Conservation (phyloP, 345 rosid genomes). For the Geranium brycei region DNA sequence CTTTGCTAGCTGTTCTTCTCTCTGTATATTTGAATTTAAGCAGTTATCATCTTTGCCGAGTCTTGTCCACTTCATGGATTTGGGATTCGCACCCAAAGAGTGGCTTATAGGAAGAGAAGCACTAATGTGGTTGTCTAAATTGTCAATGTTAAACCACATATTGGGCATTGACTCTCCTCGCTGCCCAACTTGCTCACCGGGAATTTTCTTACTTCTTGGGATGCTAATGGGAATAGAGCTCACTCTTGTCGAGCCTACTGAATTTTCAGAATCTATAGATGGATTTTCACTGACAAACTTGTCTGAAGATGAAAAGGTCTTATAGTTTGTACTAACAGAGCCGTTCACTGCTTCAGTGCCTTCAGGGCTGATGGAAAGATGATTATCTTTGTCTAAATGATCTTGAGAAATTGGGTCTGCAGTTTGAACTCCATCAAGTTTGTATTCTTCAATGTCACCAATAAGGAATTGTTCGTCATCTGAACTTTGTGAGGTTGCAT, state of each 20-base stretch:
- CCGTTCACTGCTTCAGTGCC: slow-evolving; percentile 10
- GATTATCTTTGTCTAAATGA: slow-evolving; percentile 15
- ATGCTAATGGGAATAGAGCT: slow-evolving; percentile 39
- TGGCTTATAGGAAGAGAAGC: slow-evolving; percentile 32
- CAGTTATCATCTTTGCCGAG: slow-evolving; percentile 23
- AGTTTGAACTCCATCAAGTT: slow-evolving; percentile 14
- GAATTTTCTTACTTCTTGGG: slow-evolving; percentile 17
- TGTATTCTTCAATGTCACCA: slow-evolving; percentile 43
- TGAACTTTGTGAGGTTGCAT: slow-evolving; percentile 27
- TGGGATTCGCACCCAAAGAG: slow-evolving; percentile 43
- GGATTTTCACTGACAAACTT: slow-evolving; percentile 13
- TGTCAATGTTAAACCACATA: slow-evolving; percentile 23
- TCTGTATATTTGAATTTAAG: slow-evolving; percentile 19
- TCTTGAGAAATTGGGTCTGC: slow-evolving; percentile 17
- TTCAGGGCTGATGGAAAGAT: slow-evolving; percentile 12
- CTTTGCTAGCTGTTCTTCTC: slow-evolving; percentile 12
- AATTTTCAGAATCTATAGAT: slow-evolving; percentile 17
- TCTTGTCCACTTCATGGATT: slow-evolving; percentile 24
- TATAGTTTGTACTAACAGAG: slow-evolving; percentile 10
- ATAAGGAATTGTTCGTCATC: slow-evolving; percentile 70
- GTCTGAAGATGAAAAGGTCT: slow-evolving; percentile 16
- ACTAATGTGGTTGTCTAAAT: slow-evolving; percentile 16
- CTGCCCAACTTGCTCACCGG: slow-evolving; percentile 24
- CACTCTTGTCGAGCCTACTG: slow-evolving; percentile 15
- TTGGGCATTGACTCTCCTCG: slow-evolving; percentile 58